phyloP scores from a whole-genome alignment of 163 green algal genomes.

The Volvox carteri region DNA sequence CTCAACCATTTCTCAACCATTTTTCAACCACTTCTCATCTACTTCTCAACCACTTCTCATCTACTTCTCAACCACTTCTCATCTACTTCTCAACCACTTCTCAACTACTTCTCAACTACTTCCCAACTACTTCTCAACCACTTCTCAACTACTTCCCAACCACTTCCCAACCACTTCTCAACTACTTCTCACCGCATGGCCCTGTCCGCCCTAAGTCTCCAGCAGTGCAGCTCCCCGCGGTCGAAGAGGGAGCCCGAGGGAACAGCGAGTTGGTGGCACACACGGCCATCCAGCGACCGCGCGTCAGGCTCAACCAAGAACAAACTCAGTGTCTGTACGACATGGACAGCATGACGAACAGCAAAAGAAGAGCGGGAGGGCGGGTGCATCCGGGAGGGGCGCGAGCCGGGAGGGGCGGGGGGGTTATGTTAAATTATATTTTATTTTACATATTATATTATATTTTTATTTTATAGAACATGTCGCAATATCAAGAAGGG shows the following conservation, averaged over 20 bases:
- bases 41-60: background rate
- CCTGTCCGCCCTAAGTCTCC: background rate
- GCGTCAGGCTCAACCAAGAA: conserved; percentile 1
- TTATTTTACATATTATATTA: background rate
- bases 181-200: background rate
- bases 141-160: background rate
- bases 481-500: background rate
- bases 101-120: background rate
- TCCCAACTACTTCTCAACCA: background rate
- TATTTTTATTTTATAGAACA: background rate
- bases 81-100: background rate
- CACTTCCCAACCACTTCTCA: background rate
- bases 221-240: background rate
- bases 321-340: conserved; percentile 26
- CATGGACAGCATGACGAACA: too few species aligned
- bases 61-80: background rate
- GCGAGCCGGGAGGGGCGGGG: background rate
- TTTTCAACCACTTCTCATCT: background rate
- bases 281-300: background rate
- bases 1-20: background rate
- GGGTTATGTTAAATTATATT: background rate
- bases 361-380: background rate
- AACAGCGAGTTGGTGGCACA: background rate
- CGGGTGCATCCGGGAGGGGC: background rate
- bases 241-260: conserved; percentile 23